A percentile compares a stretch with the other conserved stretches of the same genome.
Conservation (phyloP, 106 monocot genomes). For the Amphibolis antarctica region DNA sequence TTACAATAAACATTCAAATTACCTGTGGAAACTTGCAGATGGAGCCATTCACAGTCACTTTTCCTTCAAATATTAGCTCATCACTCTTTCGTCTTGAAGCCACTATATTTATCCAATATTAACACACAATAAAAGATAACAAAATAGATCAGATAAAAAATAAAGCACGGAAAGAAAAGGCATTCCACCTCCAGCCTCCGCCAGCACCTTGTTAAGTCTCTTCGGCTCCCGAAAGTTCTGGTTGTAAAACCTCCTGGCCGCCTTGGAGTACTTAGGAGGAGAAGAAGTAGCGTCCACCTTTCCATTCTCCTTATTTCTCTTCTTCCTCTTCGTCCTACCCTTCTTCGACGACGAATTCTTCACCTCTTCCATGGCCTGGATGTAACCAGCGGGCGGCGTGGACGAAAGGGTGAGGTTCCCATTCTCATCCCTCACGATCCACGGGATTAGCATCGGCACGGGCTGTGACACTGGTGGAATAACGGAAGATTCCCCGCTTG, state of each 20-base stretch:
- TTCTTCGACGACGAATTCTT: constrained; percentile 26
- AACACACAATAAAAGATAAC: background rate
- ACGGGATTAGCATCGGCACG: constrained; percentile 44
- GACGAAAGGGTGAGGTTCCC: constrained; percentile 42
- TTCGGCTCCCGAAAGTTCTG: constrained; percentile 64
- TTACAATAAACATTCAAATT: background rate
- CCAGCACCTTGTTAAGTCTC: constrained; percentile 75
- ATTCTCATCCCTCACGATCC: constrained; percentile 56
- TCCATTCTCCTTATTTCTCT: constrained; percentile 7
- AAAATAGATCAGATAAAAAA: background rate
- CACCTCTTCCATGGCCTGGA: constrained; percentile 47
- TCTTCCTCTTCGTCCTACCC: constrained; percentile 9
- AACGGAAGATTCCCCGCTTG: constrained; percentile 16
- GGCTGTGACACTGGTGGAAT: constrained; percentile 9
- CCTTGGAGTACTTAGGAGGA: constrained; percentile 73
- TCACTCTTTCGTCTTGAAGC: constrained; percentile 82
- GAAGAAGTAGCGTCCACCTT: background rate
- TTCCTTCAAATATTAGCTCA: constrained; percentile 85
- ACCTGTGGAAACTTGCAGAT: constrained; percentile 90
- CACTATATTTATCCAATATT: constrained; percentile 22
- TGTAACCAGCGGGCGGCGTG: constrained; percentile 49
- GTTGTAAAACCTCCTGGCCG: constrained; percentile 94
- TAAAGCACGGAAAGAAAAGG: background rate
- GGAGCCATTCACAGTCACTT: constrained; percentile 85
- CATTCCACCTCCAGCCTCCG: constrained; percentile 70